Base-by-base conservation (phyloP, 495 filamentous ascomycete species). In the Terfezia boudieri region DNA sequence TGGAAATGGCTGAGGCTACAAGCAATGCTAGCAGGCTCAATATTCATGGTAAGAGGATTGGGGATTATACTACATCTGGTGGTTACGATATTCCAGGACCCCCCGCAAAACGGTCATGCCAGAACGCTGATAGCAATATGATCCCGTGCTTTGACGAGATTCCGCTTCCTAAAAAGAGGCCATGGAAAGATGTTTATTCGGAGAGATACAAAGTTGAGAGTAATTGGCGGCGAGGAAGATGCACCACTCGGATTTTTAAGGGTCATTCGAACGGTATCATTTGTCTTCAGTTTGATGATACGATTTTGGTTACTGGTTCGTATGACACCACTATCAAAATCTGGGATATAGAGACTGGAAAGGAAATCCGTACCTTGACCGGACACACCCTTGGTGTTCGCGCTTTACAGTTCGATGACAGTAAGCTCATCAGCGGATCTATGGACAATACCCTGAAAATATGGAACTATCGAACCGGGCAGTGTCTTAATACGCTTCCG, bases 381-480 rank as follows among this genome's bases (percentile, higher is more conserved):
- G 90, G 92, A 11, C 90, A 99, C 61, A 78, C 75, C 6, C 74
- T 73, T 12, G 90, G 84, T 2, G 82, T 99, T 52, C 76, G 90
- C 16, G 82, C 85, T 52, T 75, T 99, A 17, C 86, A 94, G 65
- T 95, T 95, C 63, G 88, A 96, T 61, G 84, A 94, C 51, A 81
- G 75, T 52, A 89, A 89, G 66, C 73, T 94, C 51, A 86, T 93
- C 64, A 89, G 82, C 38, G 87, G 84, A 22, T 81, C 80, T 58
- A 67, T 93, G 51, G 87, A 94, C 63, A 67, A 74, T 53, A 92
- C 77, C 16, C 68, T 99, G 54, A 84, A 83, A 64, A 77, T 96
- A 35, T 99, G 90, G 92, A 94, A 96, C 60, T 96, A 88, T 86
- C 75, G 82, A 43, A 95, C 87, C 0, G 90, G 90, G 48, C 78